These are phyloP conservation scores for Triticum turgidum DNA, from an alignment of 176 grass and related monocot genomes.

Conservation along the genomic window DNA sequence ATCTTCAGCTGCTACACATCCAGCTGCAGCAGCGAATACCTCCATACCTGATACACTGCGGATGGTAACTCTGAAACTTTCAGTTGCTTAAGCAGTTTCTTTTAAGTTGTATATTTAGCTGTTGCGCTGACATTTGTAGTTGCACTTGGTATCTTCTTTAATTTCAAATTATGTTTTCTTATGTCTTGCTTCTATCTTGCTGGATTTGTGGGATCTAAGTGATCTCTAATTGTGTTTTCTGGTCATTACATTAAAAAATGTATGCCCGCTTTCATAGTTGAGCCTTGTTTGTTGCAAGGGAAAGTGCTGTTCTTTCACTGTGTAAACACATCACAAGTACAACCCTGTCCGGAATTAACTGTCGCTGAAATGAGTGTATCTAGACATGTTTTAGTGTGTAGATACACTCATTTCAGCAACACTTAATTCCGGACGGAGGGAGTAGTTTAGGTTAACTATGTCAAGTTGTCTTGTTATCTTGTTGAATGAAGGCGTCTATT, in stretches of 20 bases:
- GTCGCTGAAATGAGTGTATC: too few species aligned
- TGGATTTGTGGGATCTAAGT: neutral
- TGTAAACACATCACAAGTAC: neutral
- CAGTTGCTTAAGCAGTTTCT: neutral
- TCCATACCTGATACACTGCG: constrained; percentile 86
- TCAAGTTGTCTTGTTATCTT: neutral
- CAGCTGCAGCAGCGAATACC: constrained; percentile 44
- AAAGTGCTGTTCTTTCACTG: neutral
- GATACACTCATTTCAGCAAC: too few species aligned
- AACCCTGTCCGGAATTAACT: too few species aligned
- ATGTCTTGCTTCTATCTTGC: neutral
- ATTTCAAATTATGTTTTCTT: neutral
- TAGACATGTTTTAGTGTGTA: too few species aligned
- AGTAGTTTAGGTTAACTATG: constrained; percentile 23
- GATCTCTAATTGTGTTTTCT: neutral
- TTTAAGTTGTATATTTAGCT: neutral
- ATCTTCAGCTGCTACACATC: constrained; percentile 46
- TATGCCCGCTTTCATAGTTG: neutral
- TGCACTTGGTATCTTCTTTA: neutral
- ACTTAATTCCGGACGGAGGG: too few species aligned
- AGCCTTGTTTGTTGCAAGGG: neutral
- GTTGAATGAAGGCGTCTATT: constrained; percentile 12
- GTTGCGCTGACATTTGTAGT: constrained; percentile 11
- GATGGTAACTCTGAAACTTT: constrained; percentile 57
- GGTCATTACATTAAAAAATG: neutral